A percentile compares a stretch with the other conserved stretches of the same genome.
These are phyloP conservation scores for Emergomyces orientalis DNA, from an alignment of 2,329 filamentous ascomycete species.

Conservation along the genomic window DNA sequence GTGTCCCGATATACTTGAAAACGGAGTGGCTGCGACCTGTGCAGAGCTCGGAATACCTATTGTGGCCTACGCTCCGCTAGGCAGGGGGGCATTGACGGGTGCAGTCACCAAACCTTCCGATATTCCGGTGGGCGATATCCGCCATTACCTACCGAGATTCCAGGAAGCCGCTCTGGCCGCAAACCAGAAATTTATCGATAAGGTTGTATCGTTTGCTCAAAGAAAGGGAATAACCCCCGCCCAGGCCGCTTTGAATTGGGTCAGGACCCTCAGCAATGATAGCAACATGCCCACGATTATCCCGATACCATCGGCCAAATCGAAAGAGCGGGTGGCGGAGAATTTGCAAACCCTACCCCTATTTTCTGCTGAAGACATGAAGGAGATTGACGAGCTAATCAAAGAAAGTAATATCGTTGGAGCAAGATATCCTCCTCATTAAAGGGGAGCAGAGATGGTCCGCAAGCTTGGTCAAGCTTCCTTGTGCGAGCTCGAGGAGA, in stretches of 20 bases:
- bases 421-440: conserved; percentile 20
- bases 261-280: conserved; percentile 34
- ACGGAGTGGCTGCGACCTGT: conserved; percentile 49
- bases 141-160: conserved; percentile 40
- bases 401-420: conserved; percentile 36
- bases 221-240: conserved; percentile 37
- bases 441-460: not conserved
- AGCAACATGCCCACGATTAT: conserved; percentile 37
- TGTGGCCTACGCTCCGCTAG: conserved; percentile 51
- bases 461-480: not conserved
- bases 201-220: conserved; percentile 37
- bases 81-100: conserved; percentile 48
- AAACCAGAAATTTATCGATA: conserved; percentile 42
- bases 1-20: conserved; percentile 47
- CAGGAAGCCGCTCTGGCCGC: conserved; percentile 42
- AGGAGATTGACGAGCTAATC: conserved; percentile 44
- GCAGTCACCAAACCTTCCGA: conserved; percentile 40
- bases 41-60: conserved; percentile 50
- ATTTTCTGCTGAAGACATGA: conserved; percentile 33
- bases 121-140: conserved; percentile 40
- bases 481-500: not conserved
- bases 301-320: conserved; percentile 31
- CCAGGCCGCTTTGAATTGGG: conserved; percentile 44
- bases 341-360: conserved; percentile 24
- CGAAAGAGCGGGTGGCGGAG: conserved; percentile 29